Base-by-base conservation (phyloP, 1,284 basidiomycete genomes). In the Singerocomus inundabilis region DNA sequence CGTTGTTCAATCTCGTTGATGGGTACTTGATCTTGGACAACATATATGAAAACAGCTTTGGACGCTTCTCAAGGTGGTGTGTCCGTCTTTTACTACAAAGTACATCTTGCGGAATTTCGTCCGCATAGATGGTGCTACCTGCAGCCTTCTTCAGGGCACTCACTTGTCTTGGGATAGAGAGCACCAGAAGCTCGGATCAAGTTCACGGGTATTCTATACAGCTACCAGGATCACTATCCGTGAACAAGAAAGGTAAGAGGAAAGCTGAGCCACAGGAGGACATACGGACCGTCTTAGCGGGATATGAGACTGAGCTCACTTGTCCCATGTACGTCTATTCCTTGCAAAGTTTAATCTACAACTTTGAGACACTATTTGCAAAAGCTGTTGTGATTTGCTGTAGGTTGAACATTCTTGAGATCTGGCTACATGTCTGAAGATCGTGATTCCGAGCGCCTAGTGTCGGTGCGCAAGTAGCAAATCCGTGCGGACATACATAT, bases 361-460 rank as follows among this genome's bases (percentile, higher is more conserved):
- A 26, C 15, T 36, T 34, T 51, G 46, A 58, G 34, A 7, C n/a
- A 9, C 31, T 29, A 57, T 33, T 35, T 29, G 36, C 16, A 48
- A 47, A 48, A 82, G 80, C 60, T 82, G 80, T 53, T 81, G 66
- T 60, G 80, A 82, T 58, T 63, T 81, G 33, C 66, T 82, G 80
- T 80, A 57, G 51, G 78, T 67, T 16, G 41, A 28, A 30, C 16
- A 26, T 34, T 26, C 13, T 37, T 24, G 18, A 26, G 33, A 44
- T 37, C 12, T 25, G 12, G 21, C 3, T 16, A 28, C 15, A 13
- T 9, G 9, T 32, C 34, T 11, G 24, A 13, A 26, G 33, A 26
- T 25, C 42, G 56, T 24, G 66, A 30, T 5, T 30, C 9, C 24
- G 18, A 24, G 7, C 12, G 35, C 15, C 49, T 51, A 82, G 80